Evolutionary conservation across 2,329 filamentous ascomycete genomes (phyloP).

Genomic region (Curvularia hawaiiensis): DNA sequence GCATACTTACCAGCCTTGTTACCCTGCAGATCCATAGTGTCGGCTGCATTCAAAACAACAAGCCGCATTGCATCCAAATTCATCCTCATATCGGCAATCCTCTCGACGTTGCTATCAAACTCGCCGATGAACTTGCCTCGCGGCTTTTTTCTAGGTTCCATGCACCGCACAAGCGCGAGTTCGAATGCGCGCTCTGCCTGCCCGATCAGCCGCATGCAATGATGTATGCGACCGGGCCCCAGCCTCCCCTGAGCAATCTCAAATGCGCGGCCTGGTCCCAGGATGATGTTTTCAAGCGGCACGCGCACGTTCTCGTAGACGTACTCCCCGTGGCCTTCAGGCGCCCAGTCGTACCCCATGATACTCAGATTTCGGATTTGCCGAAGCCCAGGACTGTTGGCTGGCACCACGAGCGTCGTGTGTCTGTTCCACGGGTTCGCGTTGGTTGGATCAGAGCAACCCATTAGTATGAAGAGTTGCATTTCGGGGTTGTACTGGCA

Average conservation of each 20-base stretch:
- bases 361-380: conserved; percentile 49
- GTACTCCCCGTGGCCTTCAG: conserved; percentile 52
- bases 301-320: conserved; percentile 50
- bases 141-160: conserved; percentile 47
- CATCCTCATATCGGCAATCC: conserved; percentile 51
- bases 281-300: conserved; percentile 49
- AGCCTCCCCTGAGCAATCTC: conserved; percentile 52
- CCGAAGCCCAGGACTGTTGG: conserved; percentile 46
- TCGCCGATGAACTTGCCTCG: conserved; percentile 50
- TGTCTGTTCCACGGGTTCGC: conserved; percentile 49
- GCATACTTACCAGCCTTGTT: conserved; percentile 50
- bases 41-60: conserved; percentile 50
- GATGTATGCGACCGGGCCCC: conserved; percentile 51
- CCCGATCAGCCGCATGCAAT: conserved; percentile 52
- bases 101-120: conserved; percentile 51
- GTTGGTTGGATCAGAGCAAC: conserved; percentile 49
- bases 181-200: conserved; percentile 52
- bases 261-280: conserved; percentile 50
- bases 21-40: conserved; percentile 50
- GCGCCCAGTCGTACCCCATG: conserved; percentile 52
- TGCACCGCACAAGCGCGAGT: conserved; percentile 47
- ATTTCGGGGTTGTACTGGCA: conserved; percentile 47
- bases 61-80: conserved; percentile 49
- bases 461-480: conserved; percentile 46
- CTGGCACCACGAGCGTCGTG: conserved; percentile 49